Evolutionary conservation across 2,329 filamentous ascomycete species (phyloP).

Genomic region (Hyphodiscus sp.): DNA sequence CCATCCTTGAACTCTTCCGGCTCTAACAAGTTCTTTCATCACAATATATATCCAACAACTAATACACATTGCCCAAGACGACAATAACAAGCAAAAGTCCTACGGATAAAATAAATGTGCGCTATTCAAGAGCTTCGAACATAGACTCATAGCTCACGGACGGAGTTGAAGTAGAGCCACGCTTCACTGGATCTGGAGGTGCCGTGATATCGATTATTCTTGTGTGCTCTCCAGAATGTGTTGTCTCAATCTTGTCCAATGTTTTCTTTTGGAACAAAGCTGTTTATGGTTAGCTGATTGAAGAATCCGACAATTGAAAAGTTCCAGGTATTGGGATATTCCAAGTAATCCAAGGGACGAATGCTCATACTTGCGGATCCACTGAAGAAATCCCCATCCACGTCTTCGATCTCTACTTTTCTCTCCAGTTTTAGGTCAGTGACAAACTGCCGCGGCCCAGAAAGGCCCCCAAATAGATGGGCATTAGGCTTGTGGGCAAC

Average conservation of each 20-base stretch:
- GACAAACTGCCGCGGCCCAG: constrained; percentile 51
- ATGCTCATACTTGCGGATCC: constrained; percentile 59
- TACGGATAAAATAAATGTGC: constrained; percentile 62
- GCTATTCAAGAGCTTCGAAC: constrained; percentile 68
- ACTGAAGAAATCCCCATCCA: constrained; percentile 65
- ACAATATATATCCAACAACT: constrained; percentile 78
- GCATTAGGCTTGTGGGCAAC: constrained; percentile 37
- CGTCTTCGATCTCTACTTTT: constrained; percentile 80
- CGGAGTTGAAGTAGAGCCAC: constrained; percentile 80
- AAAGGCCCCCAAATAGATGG: constrained; percentile 30
- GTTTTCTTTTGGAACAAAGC: constrained; percentile 83
- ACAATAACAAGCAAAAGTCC: constrained; percentile 69
- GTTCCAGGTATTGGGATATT: too few relatives aligned
- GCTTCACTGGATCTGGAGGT: constrained; percentile 77
- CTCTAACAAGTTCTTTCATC: constrained; percentile 80
- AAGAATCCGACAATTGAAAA: too few relatives aligned
- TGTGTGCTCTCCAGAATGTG: constrained; percentile 76
- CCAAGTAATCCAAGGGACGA: too few relatives aligned
- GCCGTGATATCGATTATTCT: constrained; percentile 79
- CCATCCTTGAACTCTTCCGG: constrained; percentile 82
- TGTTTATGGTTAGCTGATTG: constrained; percentile 32
- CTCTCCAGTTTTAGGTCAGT: constrained; percentile 88
- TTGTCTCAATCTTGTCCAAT: constrained; percentile 63
- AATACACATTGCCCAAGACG: constrained; percentile 64
- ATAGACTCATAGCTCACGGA: constrained; percentile 86